Base-by-base conservation (phyloP, 495 filamentous ascomycete genomes). In the Neurospora sp. region DNA sequence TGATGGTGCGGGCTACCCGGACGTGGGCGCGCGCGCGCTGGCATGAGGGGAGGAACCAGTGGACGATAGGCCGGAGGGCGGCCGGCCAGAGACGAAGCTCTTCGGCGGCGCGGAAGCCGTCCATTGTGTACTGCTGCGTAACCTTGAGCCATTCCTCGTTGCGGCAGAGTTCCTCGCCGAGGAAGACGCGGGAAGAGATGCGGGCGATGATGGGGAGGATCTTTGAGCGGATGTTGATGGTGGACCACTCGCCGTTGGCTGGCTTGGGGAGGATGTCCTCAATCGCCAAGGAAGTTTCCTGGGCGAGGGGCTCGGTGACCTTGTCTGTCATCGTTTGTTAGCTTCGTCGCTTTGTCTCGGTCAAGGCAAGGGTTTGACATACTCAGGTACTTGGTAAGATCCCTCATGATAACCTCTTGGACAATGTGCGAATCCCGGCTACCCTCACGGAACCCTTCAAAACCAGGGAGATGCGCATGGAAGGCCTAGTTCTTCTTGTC, bases 321-420 rank as follows among this genome's bases (percentile, higher is more conserved):
- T 79, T 76, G 54, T 75, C 82, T 83, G 46, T 39, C 14, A n/a
- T 27, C 2, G n/a, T 5, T 75, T 76, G 31, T 76, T 70, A 12
- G 72, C 16, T 1, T 46, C 42, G 1, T 66, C 54, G 31, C 27
- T 16, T 31, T 7, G n/a, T n/a, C n/a, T 66, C 54, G 1, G 14
- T 4, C 3, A 2, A 66, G 14, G 0, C 4, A 66, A 4, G 5
- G 10, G 23, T 66, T 66, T 31, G 76, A 75, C 72, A 76, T 79
- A 77, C 81, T 81, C 23, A 87, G 80, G 18, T 82, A 75, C 75
- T 86, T 86, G 11, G 85, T 87, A 8, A 89, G 76, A 71, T 86
- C 79, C 40, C 80, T 84, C 71, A 77, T 84, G 46, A 86, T 81
- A 31, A 85, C 80, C 8, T 83, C 78, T 38, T 82, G 73, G 18